Conservation (phyloP, 257 asterid species). For the Solanum bulbocastanum region DNA sequence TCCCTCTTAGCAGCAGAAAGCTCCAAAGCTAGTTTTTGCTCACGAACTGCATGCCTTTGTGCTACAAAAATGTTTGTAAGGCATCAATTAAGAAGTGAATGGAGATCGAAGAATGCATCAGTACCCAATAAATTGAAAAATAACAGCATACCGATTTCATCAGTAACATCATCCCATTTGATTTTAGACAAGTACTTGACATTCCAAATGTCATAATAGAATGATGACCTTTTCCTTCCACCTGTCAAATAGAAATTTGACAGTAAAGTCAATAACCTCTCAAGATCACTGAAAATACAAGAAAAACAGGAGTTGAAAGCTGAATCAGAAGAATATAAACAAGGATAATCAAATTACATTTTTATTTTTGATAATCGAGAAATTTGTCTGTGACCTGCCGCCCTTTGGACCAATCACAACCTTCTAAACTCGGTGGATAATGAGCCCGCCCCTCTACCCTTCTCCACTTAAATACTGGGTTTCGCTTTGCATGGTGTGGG, state of each 20-base stretch:
- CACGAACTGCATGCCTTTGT: slow-evolving; percentile 56
- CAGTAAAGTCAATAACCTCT: not conserved
- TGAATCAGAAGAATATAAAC: not conserved
- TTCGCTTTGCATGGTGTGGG: no score
- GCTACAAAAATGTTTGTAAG: slow-evolving; percentile 34
- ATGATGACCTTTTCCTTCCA: slow-evolving; percentile 78
- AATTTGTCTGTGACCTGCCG: no score
- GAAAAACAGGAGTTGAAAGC: not conserved
- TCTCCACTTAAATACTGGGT: not conserved
- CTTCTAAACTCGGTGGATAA: no score
- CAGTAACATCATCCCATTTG: slow-evolving; percentile 97
- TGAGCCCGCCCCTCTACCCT: no score
- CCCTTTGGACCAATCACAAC: no score
- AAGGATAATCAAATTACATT: not conserved
- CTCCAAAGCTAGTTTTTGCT: slow-evolving; percentile 69
- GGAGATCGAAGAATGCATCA: not conserved
- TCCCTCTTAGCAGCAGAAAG: slow-evolving; percentile 75
- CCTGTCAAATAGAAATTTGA: slow-evolving; percentile 32
- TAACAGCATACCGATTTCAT: slow-evolving; percentile 50
- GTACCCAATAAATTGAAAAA: not conserved
- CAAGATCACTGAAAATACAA: not conserved
- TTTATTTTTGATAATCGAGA: no score
- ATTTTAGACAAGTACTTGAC: slow-evolving; percentile 91
- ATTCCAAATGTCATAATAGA: slow-evolving; percentile 90
- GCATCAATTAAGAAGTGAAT: slow-evolving; percentile 3